These are phyloP conservation scores for Hermanozyma aechmeae DNA, from an alignment of 805 yeast genomes.

Conservation along the genomic window DNA sequence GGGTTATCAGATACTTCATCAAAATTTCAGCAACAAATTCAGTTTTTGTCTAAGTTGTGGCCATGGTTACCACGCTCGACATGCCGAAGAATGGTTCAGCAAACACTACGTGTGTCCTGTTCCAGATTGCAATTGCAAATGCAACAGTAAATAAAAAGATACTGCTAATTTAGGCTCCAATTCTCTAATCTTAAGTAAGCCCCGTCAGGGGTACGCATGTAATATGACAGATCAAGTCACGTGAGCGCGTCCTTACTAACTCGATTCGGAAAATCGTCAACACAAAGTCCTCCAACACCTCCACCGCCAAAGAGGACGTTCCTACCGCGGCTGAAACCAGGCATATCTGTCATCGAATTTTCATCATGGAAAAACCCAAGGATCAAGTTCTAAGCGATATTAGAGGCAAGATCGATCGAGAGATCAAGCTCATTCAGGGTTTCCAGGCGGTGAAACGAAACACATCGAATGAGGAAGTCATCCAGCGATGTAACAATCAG, in stretches of 20 bases:
- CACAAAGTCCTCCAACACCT: too few relatives aligned
- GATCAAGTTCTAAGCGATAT: constrained; percentile 52
- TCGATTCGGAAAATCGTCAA: too few relatives aligned
- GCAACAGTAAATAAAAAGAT: constrained; percentile 44
- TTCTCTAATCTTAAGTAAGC: too few relatives aligned
- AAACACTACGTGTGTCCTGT: constrained; percentile 87
- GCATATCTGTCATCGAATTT: too few relatives aligned
- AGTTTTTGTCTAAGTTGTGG: constrained; percentile 86
- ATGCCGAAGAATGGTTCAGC: constrained; percentile 93
- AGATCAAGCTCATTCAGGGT: constrained; percentile 79
- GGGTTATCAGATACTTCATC: constrained; percentile 2
- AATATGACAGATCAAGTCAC: too few relatives aligned
- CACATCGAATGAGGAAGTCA: constrained; percentile 73
- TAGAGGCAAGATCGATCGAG: constrained; percentile 77
- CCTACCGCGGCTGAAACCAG: too few relatives aligned
- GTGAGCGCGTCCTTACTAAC: too few relatives aligned
- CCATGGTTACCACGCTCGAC: constrained; percentile 92
- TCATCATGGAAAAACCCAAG: constrained; percentile 9
- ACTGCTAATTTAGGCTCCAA: too few relatives aligned
- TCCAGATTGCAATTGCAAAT: constrained; percentile 82
- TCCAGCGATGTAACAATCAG: constrained; percentile 82
- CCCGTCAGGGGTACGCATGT: too few relatives aligned
- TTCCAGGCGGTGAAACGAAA: constrained; percentile 72
- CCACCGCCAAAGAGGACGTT: too few relatives aligned
- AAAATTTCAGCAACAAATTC: constrained; percentile 51